These are phyloP conservation scores for Vanrija sp. DNA, from an alignment of 1,284 basidiomycete genomes.

Conservation along the genomic window DNA sequence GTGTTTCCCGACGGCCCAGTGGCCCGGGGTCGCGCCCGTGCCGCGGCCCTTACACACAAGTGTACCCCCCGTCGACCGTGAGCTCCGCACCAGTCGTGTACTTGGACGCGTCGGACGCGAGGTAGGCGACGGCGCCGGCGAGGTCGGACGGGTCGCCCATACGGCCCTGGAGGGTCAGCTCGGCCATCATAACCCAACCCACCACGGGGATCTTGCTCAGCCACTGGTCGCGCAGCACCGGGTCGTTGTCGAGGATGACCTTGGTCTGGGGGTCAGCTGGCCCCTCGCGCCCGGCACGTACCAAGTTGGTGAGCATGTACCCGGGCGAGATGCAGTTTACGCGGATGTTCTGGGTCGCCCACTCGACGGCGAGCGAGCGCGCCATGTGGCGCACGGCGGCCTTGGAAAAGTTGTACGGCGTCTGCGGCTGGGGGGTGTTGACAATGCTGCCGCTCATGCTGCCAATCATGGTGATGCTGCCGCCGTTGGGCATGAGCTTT, in stretches of 20 bases:
- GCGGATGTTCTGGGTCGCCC: conserved; percentile 54
- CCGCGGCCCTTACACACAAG: conserved; percentile 16
- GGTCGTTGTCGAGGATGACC: conserved; percentile 67
- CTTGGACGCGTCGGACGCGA: conserved; percentile 44
- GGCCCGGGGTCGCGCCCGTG: not conserved
- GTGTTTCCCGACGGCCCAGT: too few relatives aligned
- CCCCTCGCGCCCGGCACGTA: conserved; percentile 49
- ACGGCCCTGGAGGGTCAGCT: conserved; percentile 25
- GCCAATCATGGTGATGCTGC: conserved; percentile 76
- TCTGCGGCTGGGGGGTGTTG: conserved; percentile 84
- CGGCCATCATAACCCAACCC: conserved; percentile 31
- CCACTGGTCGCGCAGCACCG: conserved; percentile 75
- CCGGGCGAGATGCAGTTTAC: conserved; percentile 50
- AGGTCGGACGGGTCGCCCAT: conserved; percentile 53
- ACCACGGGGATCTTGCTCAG: conserved; percentile 86
- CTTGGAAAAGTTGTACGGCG: conserved; percentile 92
- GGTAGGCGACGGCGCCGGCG: conserved; percentile 52
- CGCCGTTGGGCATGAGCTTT: conserved; percentile 57
- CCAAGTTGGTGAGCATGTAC: not conserved
- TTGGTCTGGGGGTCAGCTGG: conserved; percentile 85
- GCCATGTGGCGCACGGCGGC: conserved; percentile 53
- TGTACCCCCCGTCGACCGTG: conserved; percentile 29
- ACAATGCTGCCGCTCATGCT: conserved; percentile 86
- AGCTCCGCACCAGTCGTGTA: conserved; percentile 28
- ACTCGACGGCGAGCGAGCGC: conserved; percentile 55